These are phyloP conservation scores for Yueomyces sp. DNA, from an alignment of 805 yeast species.

Conservation along the genomic window DNA sequence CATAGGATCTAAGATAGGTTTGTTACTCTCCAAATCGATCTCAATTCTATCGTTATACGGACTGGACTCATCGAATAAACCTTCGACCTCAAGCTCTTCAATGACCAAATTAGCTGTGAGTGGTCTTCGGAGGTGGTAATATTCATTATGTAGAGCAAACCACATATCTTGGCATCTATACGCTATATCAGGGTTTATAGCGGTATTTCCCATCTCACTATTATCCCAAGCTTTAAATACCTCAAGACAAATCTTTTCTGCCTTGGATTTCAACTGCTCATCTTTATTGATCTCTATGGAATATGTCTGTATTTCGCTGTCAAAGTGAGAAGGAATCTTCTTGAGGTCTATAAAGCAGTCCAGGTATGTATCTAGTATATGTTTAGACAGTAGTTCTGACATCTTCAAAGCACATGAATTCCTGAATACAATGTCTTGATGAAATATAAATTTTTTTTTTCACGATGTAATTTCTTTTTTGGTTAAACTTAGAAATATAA, in stretches of 20 bases:
- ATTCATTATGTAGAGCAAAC: slow-evolving; percentile 5
- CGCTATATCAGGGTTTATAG: slow-evolving; percentile 2
- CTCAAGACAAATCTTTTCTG: not conserved
- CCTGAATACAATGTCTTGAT: too few species aligned
- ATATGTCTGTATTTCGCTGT: too few species aligned
- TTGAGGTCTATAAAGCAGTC: not conserved
- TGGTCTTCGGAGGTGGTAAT: slow-evolving; percentile 3
- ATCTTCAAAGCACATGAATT: too few species aligned
- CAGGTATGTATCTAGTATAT: not conserved
- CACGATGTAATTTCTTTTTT: too few species aligned
- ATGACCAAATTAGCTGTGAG: slow-evolving; percentile 2
- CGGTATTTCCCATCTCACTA: not conserved
- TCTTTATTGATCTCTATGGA: too few species aligned
- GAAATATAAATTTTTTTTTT: too few species aligned
- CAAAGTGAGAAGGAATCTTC: not conserved
- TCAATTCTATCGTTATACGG: slow-evolving; percentile 2
- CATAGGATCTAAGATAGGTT: slow-evolving; percentile 4
- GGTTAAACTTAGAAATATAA: too few species aligned
- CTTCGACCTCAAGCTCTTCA: slow-evolving; percentile 3
- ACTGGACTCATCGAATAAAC: not conserved
- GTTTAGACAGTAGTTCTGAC: too few species aligned
- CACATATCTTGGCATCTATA: slow-evolving; percentile 9
- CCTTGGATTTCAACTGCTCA: not conserved
- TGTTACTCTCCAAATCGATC: slow-evolving; percentile 5
- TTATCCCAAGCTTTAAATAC: slow-evolving; percentile 3